These are phyloP conservation scores for Phytophthora sp. DNA, from an alignment of 352 stramenopile genomes.

Conservation along the genomic window DNA sequence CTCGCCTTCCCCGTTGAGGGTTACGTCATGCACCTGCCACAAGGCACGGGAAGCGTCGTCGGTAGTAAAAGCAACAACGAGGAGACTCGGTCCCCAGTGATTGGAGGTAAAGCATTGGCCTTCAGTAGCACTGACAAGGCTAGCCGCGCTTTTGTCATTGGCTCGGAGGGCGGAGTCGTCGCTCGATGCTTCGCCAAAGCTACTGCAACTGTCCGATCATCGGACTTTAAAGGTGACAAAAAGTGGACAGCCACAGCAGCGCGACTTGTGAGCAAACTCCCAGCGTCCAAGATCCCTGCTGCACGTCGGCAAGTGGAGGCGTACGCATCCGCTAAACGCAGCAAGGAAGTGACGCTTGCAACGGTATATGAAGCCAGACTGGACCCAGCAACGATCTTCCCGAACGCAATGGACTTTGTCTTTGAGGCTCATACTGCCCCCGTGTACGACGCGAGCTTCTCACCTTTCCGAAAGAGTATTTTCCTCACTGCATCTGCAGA, in stretches of 20 bases:
- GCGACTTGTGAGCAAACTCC: constrained; percentile 63
- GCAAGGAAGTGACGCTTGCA: constrained; percentile 68
- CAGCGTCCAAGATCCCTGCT: constrained; percentile 45
- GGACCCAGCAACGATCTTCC: constrained; percentile 62
- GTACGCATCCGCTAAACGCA: constrained; percentile 65
- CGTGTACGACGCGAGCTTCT: constrained; percentile 83
- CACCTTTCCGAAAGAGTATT: constrained; percentile 82
- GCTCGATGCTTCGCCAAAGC: constrained; percentile 70
- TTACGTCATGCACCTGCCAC: constrained; percentile 73
- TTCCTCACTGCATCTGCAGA: constrained; percentile 84
- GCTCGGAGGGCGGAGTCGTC: constrained; percentile 75
- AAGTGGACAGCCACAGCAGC: constrained; percentile 81
- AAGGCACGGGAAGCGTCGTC: constrained; percentile 1
- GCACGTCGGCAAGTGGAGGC: constrained; percentile 73
- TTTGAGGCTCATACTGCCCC: constrained; percentile 77
- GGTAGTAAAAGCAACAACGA: constrained; percentile 16
- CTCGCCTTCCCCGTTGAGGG: constrained; percentile 86
- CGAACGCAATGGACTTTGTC: constrained; percentile 75
- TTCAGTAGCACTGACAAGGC: constrained; percentile 75
- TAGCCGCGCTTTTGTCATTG: constrained; percentile 76
- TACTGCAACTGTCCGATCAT: constrained; percentile 42
- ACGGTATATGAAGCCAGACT: constrained; percentile 81
- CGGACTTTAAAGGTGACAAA: constrained; percentile 77
- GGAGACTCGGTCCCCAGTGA: constrained; percentile 33
- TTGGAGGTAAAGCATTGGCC: constrained; percentile 67